Base-by-base conservation (phyloP, 1,284 basidiomycete species). In the Puccinia horiana region DNA sequence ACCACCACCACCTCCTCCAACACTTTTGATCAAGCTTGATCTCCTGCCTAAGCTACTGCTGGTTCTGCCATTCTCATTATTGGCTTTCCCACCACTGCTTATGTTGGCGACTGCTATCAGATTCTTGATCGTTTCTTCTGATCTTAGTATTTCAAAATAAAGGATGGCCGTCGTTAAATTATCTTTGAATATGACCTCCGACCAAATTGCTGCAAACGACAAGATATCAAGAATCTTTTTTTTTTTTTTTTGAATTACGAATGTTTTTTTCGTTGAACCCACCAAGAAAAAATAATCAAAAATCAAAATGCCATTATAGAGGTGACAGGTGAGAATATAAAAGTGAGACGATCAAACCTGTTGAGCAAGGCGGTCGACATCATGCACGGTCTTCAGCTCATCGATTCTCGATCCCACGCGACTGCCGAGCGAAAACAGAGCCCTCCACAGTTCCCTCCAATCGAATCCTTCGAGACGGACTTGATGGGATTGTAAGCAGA, bases 151-250 rank as follows among this genome's bases (percentile, higher is more conserved):
- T 78, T 86, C 85, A 83, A 84, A 86, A 81, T 84, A 84, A 1
- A 86, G 82, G 32, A 82, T 82, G 1, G 84, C 82, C 9, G 83
- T 78, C 1, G 83, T 83, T 2, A 82, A 47, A 0, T 83, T 35
- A 26, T 81, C 74, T 0, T 83, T 83, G 40, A 86, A 83, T 67
- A 86, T 63, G 9, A 83, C 76, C 44, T 86, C 86, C 26, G 83
- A 83, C 86, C 86, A 86, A 77, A 85, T 85, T 2, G 83, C 83
- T 32, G 85, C 84, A 82, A 85, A 86, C 14, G 83, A 84, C 18
- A 86, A 82, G 20, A 84, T 83, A 58, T 85, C 76, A 29, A 86
- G 84, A 74, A 86, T 83, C 84, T 86, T 8, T 70, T 49, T 26
- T 20, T 37, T 42, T 44, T 69, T 16, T 37, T 16, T 83, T 82